Evolutionary conservation across 257 asterid genomes (phyloP).

Genomic region (Nicotiana noctiflora): DNA sequence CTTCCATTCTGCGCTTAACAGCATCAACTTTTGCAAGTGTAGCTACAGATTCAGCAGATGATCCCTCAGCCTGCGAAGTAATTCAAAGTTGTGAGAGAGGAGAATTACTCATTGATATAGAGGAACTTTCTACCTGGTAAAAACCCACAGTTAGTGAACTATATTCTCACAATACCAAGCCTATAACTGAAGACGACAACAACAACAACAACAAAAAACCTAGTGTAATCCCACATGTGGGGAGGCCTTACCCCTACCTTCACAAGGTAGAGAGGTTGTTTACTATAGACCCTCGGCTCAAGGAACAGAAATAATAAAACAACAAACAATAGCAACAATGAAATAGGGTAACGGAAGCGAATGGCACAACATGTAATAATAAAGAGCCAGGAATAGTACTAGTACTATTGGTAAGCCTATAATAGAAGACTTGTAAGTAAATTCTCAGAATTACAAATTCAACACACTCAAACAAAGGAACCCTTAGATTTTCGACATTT

Average conservation of each 20-base stretch:
- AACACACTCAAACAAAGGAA: background rate
- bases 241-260: too few species aligned
- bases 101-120: background rate
- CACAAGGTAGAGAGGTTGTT: too few species aligned
- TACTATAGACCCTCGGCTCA: too few species aligned
- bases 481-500: background rate
- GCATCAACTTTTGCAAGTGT: conserved; percentile 91
- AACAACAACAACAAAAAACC: too few species aligned
- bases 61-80: conserved; percentile 76
- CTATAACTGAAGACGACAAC: background rate
- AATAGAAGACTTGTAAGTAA: background rate
- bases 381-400: too few species aligned
- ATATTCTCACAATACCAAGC: background rate
- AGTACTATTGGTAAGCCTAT: background rate
- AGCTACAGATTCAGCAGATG: conserved; percentile 86
- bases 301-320: too few species aligned
- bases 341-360: too few species aligned
- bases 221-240: too few species aligned
- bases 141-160: background rate
- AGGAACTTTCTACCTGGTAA: background rate
- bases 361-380: too few species aligned
- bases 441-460: background rate
- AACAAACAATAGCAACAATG: too few species aligned
- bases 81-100: conserved; percentile 4
- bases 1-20: conserved; percentile 94